Percentiles rank a stretch among this genome's conserved stretches.
These are phyloP conservation scores for Lactuca saligna DNA, from an alignment of 129 eudicot species.

Conservation along the genomic window DNA sequence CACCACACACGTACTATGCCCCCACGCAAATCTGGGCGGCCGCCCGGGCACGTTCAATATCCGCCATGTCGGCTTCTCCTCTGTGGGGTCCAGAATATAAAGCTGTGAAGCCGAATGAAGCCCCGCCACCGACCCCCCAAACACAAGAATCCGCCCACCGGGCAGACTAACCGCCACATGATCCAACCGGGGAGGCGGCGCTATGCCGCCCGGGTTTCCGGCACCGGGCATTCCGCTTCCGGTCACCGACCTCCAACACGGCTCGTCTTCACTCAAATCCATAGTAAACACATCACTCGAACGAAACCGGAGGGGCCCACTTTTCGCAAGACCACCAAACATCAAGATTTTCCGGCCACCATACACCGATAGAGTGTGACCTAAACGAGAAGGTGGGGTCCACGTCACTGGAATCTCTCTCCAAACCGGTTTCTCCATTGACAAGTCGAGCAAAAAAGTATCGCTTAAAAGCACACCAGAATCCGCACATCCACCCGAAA, in stretches of 20 bases:
- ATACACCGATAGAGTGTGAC: conserved; percentile 83
- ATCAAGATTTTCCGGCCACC: conserved; percentile 94
- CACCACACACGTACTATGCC: conserved; percentile 72
- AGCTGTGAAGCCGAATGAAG: conserved; percentile 86
- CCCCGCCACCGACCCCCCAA: conserved; percentile 93
- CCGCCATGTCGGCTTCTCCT: conserved; percentile 82
- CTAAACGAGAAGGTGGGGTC: conserved; percentile 98
- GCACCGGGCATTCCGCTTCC: conserved; percentile 81
- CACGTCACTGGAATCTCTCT: conserved; percentile 84
- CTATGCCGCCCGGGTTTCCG: conserved; percentile 77
- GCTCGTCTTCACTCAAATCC: conserved; percentile 65
- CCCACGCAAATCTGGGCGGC: conserved; percentile 75
- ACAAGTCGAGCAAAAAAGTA: conserved; percentile 74
- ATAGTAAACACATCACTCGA: conserved; percentile 64
- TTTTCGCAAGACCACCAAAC: conserved; percentile 96
- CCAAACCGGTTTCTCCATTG: conserved; percentile 87
- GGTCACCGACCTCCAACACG: conserved; percentile 70
- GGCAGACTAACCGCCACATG: conserved; percentile 91
- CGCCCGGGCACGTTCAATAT: conserved; percentile 65
- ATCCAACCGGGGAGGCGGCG: conserved; percentile 80
- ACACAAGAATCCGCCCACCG: conserved; percentile 75
- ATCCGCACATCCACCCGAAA: conserved; percentile 96
- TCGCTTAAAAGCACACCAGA: conserved; percentile 94
- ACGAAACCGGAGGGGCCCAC: conserved; percentile 82
- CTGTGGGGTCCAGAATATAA: conserved; percentile 72